phyloP scores from a whole-genome alignment of 2,329 filamentous ascomycete genomes.

The Fusarium drepaniforme region DNA sequence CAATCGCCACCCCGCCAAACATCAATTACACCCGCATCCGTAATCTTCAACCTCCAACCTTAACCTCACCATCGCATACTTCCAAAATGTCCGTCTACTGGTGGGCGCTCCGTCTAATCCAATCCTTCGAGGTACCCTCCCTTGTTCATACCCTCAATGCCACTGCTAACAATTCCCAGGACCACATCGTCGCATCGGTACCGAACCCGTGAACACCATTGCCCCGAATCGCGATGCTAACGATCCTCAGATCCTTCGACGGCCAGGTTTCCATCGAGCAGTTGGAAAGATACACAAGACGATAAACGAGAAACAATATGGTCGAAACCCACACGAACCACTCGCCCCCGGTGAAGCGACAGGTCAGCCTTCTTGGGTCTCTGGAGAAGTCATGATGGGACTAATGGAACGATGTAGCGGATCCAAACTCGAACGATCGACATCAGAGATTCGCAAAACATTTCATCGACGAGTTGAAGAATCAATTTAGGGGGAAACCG shows the following conservation, averaged over 20 bases:
- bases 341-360: constrained; percentile 66
- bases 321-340: constrained; percentile 63
- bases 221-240: background rate
- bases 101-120: constrained; percentile 50
- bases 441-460: constrained; percentile 56
- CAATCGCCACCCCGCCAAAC: constrained; percentile 24
- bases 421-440: constrained; percentile 46
- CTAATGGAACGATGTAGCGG: constrained; percentile 35
- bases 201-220: background rate
- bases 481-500: constrained; percentile 61
- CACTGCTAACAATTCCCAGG: constrained; percentile 42
- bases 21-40: constrained; percentile 17
- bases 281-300: constrained; percentile 65
- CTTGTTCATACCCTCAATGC: accelerated
- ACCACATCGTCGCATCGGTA: constrained; percentile 51
- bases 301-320: constrained; percentile 62
- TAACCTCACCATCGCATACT: background rate
- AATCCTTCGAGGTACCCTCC: constrained; percentile 48
- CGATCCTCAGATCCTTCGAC: constrained; percentile 59
- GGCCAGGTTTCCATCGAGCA: constrained; percentile 63
- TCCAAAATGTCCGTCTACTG: constrained; percentile 49
- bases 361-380: constrained; percentile 37
- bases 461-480: constrained; percentile 64
- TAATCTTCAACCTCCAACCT: background rate
- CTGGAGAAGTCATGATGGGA: background rate